Evolutionary conservation across 2,329 filamentous ascomycete species (phyloP).

Genomic region (Nannizziopsis barbatae): DNA sequence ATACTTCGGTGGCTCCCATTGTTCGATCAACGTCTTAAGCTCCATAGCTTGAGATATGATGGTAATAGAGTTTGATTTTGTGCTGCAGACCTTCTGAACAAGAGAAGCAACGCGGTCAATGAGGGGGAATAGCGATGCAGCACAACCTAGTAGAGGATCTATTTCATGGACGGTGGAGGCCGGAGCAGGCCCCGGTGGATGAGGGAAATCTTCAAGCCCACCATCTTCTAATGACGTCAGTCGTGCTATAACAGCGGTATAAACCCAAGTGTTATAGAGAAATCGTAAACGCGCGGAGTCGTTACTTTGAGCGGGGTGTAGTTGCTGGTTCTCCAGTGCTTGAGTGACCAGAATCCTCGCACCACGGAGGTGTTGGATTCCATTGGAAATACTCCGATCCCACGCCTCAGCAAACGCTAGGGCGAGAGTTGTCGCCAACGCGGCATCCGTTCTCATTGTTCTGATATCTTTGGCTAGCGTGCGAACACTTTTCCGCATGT

Average conservation of each 20-base stretch:
- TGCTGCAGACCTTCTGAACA: slow-evolving; percentile 50
- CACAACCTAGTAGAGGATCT: slow-evolving; percentile 62
- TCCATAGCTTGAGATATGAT: slow-evolving; percentile 53
- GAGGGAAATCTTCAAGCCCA: slow-evolving; percentile 39
- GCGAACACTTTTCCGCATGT: slow-evolving; percentile 55
- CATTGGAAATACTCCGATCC: slow-evolving; percentile 58
- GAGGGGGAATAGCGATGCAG: slow-evolving; percentile 55
- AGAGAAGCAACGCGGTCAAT: slow-evolving; percentile 56
- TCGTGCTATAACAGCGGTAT: slow-evolving; percentile 61
- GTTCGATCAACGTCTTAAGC: slow-evolving; percentile 49
- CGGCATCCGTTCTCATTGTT: slow-evolving; percentile 53
- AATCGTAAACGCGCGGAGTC: slow-evolving; percentile 51
- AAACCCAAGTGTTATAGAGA: slow-evolving; percentile 60
- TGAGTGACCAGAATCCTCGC: slow-evolving; percentile 54
- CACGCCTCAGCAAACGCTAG: slow-evolving; percentile 60
- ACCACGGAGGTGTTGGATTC: slow-evolving; percentile 57
- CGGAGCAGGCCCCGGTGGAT: slow-evolving; percentile 29
- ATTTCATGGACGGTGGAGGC: slow-evolving; percentile 43
- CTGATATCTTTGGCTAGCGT: slow-evolving; percentile 49
- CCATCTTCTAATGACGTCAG: slow-evolving; percentile 52
- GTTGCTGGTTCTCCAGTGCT: slow-evolving; percentile 39
- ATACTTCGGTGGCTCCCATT: slow-evolving; percentile 48
- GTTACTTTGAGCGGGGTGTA: slow-evolving; percentile 30
- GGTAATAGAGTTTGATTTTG: slow-evolving; percentile 46
- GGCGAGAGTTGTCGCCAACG: slow-evolving; percentile 58